These are phyloP conservation scores for Sugiyamaella americana DNA, from an alignment of 805 yeast genomes.

Conservation along the genomic window DNA sequence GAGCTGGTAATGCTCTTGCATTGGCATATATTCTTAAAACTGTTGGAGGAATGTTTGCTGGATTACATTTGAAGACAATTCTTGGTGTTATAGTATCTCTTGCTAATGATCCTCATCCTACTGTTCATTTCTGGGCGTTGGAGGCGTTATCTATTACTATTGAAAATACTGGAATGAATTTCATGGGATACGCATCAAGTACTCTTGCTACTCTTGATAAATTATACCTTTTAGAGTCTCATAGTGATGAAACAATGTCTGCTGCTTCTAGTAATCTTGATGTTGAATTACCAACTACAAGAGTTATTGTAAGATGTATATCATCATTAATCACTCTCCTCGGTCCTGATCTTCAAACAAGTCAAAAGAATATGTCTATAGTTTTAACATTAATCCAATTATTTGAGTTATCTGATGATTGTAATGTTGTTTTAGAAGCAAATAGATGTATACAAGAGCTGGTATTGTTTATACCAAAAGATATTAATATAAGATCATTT, in stretches of 20 bases:
- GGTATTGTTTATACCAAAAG: conserved; percentile 39
- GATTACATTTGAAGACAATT: conserved; percentile 40
- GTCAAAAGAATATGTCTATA: conserved; percentile 18
- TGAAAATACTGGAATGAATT: conserved; percentile 48
- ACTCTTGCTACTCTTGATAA: conserved; percentile 38
- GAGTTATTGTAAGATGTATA: conserved; percentile 40
- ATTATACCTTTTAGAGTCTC: conserved; percentile 43
- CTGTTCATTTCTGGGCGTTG: conserved; percentile 69
- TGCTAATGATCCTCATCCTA: conserved; percentile 75
- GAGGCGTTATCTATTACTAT: conserved; percentile 52
- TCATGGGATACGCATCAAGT: conserved; percentile 38
- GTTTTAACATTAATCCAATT: conserved; percentile 33
- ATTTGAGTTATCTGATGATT: conserved; percentile 30
- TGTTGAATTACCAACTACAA: conserved; percentile 40
- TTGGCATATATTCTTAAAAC: conserved; percentile 43
- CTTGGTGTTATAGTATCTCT: conserved; percentile 55
- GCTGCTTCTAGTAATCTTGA: conserved; percentile 46
- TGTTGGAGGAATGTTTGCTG: conserved; percentile 33
- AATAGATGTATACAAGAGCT: conserved; percentile 42
- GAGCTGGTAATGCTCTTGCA: conserved; percentile 53
- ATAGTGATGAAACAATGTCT: conserved; percentile 41
- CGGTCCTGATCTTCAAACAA: conserved; percentile 50
- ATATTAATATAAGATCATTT: conserved; percentile 30
- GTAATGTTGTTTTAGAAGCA: conserved; percentile 32
- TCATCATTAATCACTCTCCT: conserved; percentile 43